A percentile compares a stretch with the other conserved stretches of the same genome.
Evolutionary conservation across 768 basidiomycete genomes (phyloP).

Genomic region (Termitomyces sp.): DNA sequence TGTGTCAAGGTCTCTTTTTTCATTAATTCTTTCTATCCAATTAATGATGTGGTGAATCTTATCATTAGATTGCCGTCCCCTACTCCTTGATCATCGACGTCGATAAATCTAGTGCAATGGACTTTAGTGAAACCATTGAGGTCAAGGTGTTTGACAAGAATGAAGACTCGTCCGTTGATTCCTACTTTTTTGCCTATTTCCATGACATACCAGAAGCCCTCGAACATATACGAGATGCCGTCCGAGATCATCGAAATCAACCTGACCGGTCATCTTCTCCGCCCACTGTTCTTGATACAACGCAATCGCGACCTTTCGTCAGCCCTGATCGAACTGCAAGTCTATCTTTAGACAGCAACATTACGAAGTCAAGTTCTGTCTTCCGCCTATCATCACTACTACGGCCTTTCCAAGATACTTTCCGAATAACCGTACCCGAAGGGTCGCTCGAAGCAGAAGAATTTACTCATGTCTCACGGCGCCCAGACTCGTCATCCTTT

Average conservation of each 20-base stretch:
- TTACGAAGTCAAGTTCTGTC: constrained; percentile 32
- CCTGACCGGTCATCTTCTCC: constrained; percentile 24
- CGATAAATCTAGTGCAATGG: constrained; percentile 82
- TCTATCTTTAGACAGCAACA: constrained; percentile 26
- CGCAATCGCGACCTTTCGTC: constrained; percentile 32
- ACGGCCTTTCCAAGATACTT: constrained; percentile 49
- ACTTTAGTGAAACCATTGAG: constrained; percentile 96
- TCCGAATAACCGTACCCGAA: constrained; percentile 19
- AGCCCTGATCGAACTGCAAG: constrained; percentile 35
- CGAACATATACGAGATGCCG: constrained; percentile 74
- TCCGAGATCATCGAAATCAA: constrained; percentile 48
- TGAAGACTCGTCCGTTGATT: constrained; percentile 74
- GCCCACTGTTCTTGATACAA: constrained; percentile 54
- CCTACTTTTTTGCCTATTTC: constrained; percentile 96
- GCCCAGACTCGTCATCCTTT: constrained; percentile 48
- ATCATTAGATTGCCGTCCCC: constrained; percentile 78
- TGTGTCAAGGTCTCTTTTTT: constrained; percentile 70
- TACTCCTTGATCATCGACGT: constrained; percentile 87
- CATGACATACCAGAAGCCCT: constrained; percentile 72
- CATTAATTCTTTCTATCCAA: background rate
- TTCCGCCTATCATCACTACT: constrained; percentile 65
- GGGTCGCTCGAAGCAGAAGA: constrained; percentile 44
- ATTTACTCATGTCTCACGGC: constrained; percentile 66
- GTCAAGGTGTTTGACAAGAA: constrained; percentile 85
- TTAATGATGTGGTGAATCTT: background rate